Base-by-base conservation (phyloP, 257 asterid species). In the Parsonsia alboflavescens region DNA sequence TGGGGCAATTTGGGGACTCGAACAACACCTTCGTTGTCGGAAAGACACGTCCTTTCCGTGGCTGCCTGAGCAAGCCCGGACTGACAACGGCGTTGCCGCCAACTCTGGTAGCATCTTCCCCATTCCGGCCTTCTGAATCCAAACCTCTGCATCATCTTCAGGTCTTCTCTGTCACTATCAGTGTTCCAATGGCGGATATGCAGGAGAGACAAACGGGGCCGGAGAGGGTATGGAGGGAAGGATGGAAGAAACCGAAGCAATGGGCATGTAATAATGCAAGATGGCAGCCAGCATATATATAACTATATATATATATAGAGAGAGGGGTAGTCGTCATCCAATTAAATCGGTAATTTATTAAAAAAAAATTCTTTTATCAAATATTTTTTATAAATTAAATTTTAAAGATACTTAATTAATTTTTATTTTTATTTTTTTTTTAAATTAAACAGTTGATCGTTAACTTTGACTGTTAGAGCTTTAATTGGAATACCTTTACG, bases 71-170 rank as follows among this genome's bases (percentile, higher is more conserved):
- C 65, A 28, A 70, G 16, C 57, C 78, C 63, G 26, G 93, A 86
- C 75, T 67, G 83, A 19, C 71, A 42, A 26, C 77, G 69, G 21
- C 69, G 26, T 19, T 80, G 84, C 50, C 53, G 78, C 22, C 76
- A 65, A 45, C 76, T 26, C 54, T 36, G 73, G 72, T 58, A 41
- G 8, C 75, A 76, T 73, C 61, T 75, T 57, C 83, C 88, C 91
- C 76, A 53, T 70, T 70, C 75, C 70, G 86, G 80, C 77, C 78
- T 80, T 68, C 82, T 77, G 74, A 80, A 62, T 26, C 72, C 80
- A 68, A 75, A 80, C 73, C 86, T 82, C 70, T 39, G 82, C 89
- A 84, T 86, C 89, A 84, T 86, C 63, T n/a, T 24, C 74, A n/a
- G 39, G 57, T 64, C 39, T 9, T 74, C 36, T 22, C n/a, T 5